A percentile compares a stretch with the other conserved stretches of the same genome.
phyloP scores from a whole-genome alignment of 768 basidiomycete genomes.

The Scleroderma bovista region DNA sequence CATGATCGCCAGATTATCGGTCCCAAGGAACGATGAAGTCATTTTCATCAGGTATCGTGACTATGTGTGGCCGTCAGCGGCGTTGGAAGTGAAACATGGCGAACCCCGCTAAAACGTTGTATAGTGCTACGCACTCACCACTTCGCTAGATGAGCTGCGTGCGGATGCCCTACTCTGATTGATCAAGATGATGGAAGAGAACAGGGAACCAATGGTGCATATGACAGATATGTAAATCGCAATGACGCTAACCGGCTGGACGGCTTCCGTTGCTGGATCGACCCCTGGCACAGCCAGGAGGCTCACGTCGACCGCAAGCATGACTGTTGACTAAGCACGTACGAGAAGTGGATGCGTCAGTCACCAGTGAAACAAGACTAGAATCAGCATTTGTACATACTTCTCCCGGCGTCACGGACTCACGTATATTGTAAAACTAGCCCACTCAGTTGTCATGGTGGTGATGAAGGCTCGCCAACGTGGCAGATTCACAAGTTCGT shows the following conservation, averaged over 20 bases:
- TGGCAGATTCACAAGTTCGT: conserved; percentile 34
- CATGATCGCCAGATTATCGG: conserved; percentile 27
- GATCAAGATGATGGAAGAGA: conserved; percentile 32
- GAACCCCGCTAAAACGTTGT: background rate
- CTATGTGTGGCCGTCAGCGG: conserved; percentile 2
- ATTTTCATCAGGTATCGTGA: conserved; percentile 18
- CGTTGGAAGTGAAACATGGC: background rate
- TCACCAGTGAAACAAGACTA: background rate
- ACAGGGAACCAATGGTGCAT: conserved; percentile 28
- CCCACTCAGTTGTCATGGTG: conserved; percentile 42
- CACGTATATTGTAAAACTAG: conserved; percentile 44
- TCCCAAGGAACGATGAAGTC: conserved; percentile 12
- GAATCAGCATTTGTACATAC: background rate
- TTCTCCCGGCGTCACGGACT: conserved; percentile 7
- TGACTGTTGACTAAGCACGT: conserved; percentile 38
- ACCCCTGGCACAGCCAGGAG: conserved; percentile 48
- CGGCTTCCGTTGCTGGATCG: conserved; percentile 6
- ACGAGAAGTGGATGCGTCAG: background rate
- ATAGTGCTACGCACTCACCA: conserved; percentile 18
- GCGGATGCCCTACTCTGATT: conserved; percentile 31
- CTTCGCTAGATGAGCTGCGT: conserved; percentile 13
- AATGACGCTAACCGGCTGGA: conserved; percentile 18
- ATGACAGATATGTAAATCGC: conserved; percentile 36
- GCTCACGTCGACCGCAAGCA: conserved; percentile 48
- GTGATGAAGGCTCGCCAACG: conserved; percentile 38